Conservation (phyloP, 1,139 yeast genomes). For the Meyerozyma sp. region DNA sequence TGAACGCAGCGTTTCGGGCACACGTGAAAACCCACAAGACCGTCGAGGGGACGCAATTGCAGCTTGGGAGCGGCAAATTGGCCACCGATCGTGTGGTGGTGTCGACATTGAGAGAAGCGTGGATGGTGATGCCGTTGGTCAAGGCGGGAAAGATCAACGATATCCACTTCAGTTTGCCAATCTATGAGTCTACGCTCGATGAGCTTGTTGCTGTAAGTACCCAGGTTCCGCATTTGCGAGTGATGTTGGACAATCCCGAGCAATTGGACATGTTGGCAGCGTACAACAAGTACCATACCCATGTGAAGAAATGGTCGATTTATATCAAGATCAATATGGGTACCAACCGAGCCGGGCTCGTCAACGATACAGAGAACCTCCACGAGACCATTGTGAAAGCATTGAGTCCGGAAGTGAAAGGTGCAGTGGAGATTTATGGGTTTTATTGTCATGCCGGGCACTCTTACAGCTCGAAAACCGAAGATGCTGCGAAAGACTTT, state of each 20-base stretch:
- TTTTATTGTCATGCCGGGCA: conserved; percentile 81
- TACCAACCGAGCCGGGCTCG: conserved; percentile 59
- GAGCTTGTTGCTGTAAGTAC: conserved; percentile 44
- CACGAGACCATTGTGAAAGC: conserved; percentile 23
- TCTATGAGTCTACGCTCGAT: conserved; percentile 45
- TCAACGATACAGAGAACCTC: conserved; percentile 23
- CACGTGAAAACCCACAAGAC: conserved; percentile 75
- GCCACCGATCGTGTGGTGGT: conserved; percentile 53
- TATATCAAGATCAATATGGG: conserved; percentile 60
- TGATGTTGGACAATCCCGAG: conserved; percentile 57
- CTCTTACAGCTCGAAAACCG: conserved; percentile 50
- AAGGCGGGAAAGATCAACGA: conserved; percentile 47
- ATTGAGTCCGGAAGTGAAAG: conserved; percentile 13
- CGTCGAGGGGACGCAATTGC: conserved; percentile 29
- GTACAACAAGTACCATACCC: conserved; percentile 20
- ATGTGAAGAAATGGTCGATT: conserved; percentile 43
- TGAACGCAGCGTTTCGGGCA: conserved; percentile 47
- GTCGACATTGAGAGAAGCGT: conserved; percentile 66
- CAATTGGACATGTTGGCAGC: conserved; percentile 48
- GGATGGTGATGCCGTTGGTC: conserved; percentile 44
- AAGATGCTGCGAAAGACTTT: conserved; percentile 41
- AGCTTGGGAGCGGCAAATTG: conserved; percentile 17
- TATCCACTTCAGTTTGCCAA: conserved; percentile 67
- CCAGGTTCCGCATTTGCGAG: conserved; percentile 38
- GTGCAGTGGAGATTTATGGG: conserved; percentile 49